Base-by-base conservation (phyloP, 495 filamentous ascomycete genomes). In the Xylaria palmicola region DNA sequence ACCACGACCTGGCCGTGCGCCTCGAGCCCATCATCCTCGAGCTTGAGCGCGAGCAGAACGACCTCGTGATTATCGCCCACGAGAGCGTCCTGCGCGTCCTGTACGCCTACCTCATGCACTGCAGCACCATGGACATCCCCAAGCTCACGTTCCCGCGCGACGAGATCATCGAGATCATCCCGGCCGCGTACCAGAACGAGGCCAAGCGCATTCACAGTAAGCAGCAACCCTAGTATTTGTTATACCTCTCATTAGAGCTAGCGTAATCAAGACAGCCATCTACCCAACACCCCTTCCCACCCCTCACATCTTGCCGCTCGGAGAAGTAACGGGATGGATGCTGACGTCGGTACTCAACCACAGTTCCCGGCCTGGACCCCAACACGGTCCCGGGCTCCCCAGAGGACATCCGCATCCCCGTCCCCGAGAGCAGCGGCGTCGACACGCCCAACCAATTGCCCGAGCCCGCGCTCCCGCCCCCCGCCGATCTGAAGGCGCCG, bases 21-120 rank as follows among this genome's bases (percentile, higher is more conserved):
- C 85, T 98, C n/a, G 95, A 99, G 74, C 95, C 95, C 8, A 94
- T 99, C 62, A 99, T 99, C 72, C 84, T 99, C 9, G 95, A 99
- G 74, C 83, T 99, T 3, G 95, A 99, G 75, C 89, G 95, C 34
- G 94, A 99, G 72, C 90, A 97, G 69, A 96, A 95, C 60, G 95
- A 99, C 74, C 81, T 99, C 39, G 80, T 99, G 29, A 97, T 99
- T 63, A 97, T 99, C 71, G 95, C 95, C 13, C 95, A 99, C 69
- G 95, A 99, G 74, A 93, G 90, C 60, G 95, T 99, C 12, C 79
- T 99, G 47, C 90, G 95, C 49, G 95, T 99, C 41, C 79, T 99
- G 24, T 99, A 98, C 69, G 93, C 93, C 12, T 99, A 99, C 70
- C 82, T 98, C 36, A 98, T 98, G 95, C 95, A 96, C 59, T 98